Evolutionary conservation across 2,329 filamentous ascomycete genomes (phyloP).

Genomic region (Pseudogymnoascus sp.): DNA sequence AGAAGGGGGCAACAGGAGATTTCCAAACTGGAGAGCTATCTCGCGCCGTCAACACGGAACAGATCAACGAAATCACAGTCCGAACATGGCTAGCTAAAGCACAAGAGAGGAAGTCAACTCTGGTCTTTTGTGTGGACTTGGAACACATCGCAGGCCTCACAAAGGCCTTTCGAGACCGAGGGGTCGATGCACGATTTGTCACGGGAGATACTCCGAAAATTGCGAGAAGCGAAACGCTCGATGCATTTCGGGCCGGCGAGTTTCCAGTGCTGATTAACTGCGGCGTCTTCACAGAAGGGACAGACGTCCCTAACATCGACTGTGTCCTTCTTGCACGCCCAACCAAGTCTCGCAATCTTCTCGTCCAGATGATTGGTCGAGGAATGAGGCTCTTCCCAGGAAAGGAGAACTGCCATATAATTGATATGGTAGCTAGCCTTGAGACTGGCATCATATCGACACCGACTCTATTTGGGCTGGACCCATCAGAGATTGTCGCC

Average conservation of each 20-base stretch:
- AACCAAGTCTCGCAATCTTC: slow-evolving; percentile 83
- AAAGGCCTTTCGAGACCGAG: slow-evolving; percentile 63
- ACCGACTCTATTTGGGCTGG: slow-evolving; percentile 85
- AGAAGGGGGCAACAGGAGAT: slow-evolving; percentile 60
- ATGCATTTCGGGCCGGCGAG: slow-evolving; percentile 65
- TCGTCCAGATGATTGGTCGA: slow-evolving; percentile 96
- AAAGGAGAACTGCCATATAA: slow-evolving; percentile 86
- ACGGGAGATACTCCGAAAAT: slow-evolving; percentile 68
- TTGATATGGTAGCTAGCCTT: slow-evolving; percentile 88
- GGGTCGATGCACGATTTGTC: slow-evolving; percentile 79
- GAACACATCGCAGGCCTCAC: slow-evolving; percentile 72
- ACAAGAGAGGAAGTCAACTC: slow-evolving; percentile 64
- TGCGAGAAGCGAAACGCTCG: slow-evolving; percentile 61
- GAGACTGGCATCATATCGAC: slow-evolving; percentile 80
- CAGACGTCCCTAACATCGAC: slow-evolving; percentile 95
- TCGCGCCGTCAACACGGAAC: slow-evolving; percentile 69
- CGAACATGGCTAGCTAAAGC: slow-evolving; percentile 80
- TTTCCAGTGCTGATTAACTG: slow-evolving; percentile 91
- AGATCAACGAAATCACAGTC: slow-evolving; percentile 77
- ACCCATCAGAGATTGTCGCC: slow-evolving; percentile 69
- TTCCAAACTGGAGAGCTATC: slow-evolving; percentile 75
- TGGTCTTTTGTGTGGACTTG: slow-evolving; percentile 92
- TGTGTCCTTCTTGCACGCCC: slow-evolving; percentile 83
- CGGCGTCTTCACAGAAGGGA: slow-evolving; percentile 93
- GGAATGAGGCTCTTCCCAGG: slow-evolving; percentile 76